phyloP scores from a whole-genome alignment of 805 yeast species.

The Cyberlindnera bimundalis region DNA sequence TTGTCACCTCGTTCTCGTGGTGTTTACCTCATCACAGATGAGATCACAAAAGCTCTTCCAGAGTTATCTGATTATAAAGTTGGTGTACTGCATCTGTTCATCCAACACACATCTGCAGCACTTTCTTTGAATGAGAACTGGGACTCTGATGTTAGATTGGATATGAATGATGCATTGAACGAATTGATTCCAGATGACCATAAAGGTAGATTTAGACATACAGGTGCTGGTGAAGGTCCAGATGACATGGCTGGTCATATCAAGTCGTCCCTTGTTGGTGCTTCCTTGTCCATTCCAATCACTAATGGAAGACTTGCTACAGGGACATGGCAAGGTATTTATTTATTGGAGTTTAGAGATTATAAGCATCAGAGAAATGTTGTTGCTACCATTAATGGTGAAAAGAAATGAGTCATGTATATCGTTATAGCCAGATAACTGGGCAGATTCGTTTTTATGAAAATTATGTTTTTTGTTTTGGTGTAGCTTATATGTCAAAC shows the following conservation, averaged over 20 bases:
- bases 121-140: conserved; percentile 71
- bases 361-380: conserved; percentile 60
- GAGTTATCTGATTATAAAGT: conserved; percentile 55
- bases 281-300: conserved; percentile 64
- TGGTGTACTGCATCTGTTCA: conserved; percentile 62
- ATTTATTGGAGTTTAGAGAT: conserved; percentile 69
- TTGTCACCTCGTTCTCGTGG: conserved; percentile 61
- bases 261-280: conserved; percentile 61
- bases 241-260: conserved; percentile 88
- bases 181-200: conserved; percentile 63
- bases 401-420: conserved; percentile 23
- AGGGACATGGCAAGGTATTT: conserved; percentile 88
- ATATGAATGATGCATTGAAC: conserved; percentile 62
- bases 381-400: conserved; percentile 73
- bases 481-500: conserved; percentile 17
- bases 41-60: conserved; percentile 52
- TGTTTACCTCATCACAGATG: conserved; percentile 68
- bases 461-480: too few species aligned
- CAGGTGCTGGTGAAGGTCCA: conserved; percentile 63
- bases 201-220: conserved; percentile 25
- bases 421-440: background rate
- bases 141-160: conserved; percentile 73
- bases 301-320: conserved; percentile 61
- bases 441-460: too few species aligned
- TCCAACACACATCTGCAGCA: conserved; percentile 80